Evolutionary conservation across 768 basidiomycete species (phyloP), one percentile per base, ranked within the genome.

Genomic region (Lactarius quietus): DNA sequence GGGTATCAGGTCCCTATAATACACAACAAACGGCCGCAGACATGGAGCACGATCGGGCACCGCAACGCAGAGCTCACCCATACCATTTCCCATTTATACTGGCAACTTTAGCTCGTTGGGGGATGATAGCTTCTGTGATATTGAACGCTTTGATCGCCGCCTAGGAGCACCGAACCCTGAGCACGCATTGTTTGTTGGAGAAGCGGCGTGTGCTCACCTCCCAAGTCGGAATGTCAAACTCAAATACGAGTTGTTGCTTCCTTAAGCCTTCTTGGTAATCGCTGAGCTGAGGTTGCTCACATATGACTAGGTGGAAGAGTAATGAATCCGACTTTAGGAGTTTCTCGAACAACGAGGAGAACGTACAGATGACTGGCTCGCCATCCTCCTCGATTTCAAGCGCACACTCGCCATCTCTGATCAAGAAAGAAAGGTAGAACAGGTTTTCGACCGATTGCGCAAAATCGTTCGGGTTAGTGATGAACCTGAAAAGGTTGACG

Each of bases 371-470:
- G 23, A 87, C 73, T 8, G 92, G 89, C 70, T 92, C 87, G 1
- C 87, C 89, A 1, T 89, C 80, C 9, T 84, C 79, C 36, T 82
- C 78, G 7, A 83, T 82, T 68, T 93, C 89, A 33, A 92, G 79
- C 14, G 88, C 88, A 64, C 87, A 92, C 71, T 85, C 84, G 3
- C 90, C 93, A 68, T 95, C 92, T 35, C 90, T 84, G 54, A 97
- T 90, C 67, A 97, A 81, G 78, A 99, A 98, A 0, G 93, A 93
- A 2, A 96, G 81, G 72, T 97, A 95, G 74, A 99, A 98, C 28
- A 96, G 80, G 74, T 99, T 99, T 77, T 99, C 97, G 17, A 98
- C 93, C 0, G 92, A 93, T 73, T 99, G 96, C 0, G 88, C 90
- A 72, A 93, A 99, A 71, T 90, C 87, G 33, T 88, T 76, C 15